Base-by-base conservation (phyloP, 257 asterid species). In the Mentha longifolia region DNA sequence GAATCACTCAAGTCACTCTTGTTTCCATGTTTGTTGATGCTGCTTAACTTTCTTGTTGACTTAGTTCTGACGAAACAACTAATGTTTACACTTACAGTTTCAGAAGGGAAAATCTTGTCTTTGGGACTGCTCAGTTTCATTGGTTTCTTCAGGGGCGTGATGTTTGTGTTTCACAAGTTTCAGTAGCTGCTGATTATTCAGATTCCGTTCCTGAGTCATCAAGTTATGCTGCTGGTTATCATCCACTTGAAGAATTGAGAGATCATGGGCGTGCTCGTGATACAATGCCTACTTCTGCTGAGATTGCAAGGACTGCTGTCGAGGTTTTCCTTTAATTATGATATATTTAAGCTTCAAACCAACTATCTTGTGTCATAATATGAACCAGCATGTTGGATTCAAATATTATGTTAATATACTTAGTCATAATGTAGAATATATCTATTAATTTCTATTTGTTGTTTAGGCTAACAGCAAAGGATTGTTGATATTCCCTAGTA, bases 111-210 rank as follows among this genome's bases (percentile, higher is more conserved):
- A 77, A 78, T 70, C 78, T 79, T 63, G 75, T 84, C 71, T 78
- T 81, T 54, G 95, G 96, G 72, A 86, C 72, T 9, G 70, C 83
- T 37, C 84, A 72, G 61, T 78, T 72, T 49, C 77, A 79, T n/a
- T 82, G 86, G 87, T 61, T 75, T 25, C 81, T 76, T 72, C 69
- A 74, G 50, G 80, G 83, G 67, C 85, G 73, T 14, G 88, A 80
- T 74, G 55, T 8, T 79, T 72, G 84, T 74, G 59, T 67, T 65
- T 81, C 85, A 65, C 85, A 80, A 81, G 84, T 85, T 83, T 76
- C 91, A 51, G 96, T 86, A 75, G 92, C 95, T 65, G 91, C 95
- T 75, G 95, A 88, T 80, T 87, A 85, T 81, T 88, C 96, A n/a
- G 96, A 89, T 76, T 87, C 95, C 57, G 82, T 79, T 75, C 92